A percentile compares a stretch with the other conserved stretches of the same genome.
phyloP scores from a whole-genome alignment of 2,329 filamentous ascomycete species.

The Escovopsis sp. region DNA sequence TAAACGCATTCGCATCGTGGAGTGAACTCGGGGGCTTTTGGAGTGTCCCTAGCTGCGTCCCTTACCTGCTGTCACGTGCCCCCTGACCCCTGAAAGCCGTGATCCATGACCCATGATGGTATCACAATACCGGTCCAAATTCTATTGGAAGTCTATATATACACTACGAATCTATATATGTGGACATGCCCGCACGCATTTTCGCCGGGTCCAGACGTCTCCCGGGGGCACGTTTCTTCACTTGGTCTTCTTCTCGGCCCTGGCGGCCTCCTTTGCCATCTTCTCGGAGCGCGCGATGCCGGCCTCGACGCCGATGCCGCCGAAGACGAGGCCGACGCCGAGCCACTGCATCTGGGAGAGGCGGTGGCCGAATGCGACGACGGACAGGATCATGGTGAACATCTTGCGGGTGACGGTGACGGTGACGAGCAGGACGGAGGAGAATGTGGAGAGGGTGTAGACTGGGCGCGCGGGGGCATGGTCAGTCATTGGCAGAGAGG shows the following conservation, averaged over 20 bases:
- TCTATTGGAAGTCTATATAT: too few relatives aligned
- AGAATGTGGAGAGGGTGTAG: slow-evolving; percentile 87
- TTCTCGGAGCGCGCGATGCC: slow-evolving; percentile 72
- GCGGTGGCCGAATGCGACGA: slow-evolving; percentile 84
- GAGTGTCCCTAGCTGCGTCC: too few relatives aligned
- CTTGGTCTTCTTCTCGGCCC: slow-evolving; percentile 22
- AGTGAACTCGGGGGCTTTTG: too few relatives aligned
- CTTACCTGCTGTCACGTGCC: too few relatives aligned
- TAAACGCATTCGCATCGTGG: too few relatives aligned
- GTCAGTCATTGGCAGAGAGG: slow-evolving; percentile 8
- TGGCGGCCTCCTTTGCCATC: slow-evolving; percentile 57
- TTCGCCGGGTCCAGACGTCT: too few relatives aligned
- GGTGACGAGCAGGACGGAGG: slow-evolving; percentile 80
- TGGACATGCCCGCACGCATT: too few relatives aligned
- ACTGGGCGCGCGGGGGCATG: slow-evolving; percentile 28
- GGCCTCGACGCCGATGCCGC: slow-evolving; percentile 84
- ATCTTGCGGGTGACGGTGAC: slow-evolving; percentile 97
- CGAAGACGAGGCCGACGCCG: slow-evolving; percentile 84
- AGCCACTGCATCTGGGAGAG: slow-evolving; percentile 85
- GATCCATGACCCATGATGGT: too few relatives aligned
- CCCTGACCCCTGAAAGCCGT: too few relatives aligned
- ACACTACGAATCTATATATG: too few relatives aligned
- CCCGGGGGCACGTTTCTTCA: too few relatives aligned
- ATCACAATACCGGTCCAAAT: too few relatives aligned
- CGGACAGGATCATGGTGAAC: slow-evolving; percentile 96